Percentiles rank a stretch among this genome's conserved stretches.
Evolutionary conservation across 1,284 basidiomycete species (phyloP).

Genomic region (Hemileia vastatrix): DNA sequence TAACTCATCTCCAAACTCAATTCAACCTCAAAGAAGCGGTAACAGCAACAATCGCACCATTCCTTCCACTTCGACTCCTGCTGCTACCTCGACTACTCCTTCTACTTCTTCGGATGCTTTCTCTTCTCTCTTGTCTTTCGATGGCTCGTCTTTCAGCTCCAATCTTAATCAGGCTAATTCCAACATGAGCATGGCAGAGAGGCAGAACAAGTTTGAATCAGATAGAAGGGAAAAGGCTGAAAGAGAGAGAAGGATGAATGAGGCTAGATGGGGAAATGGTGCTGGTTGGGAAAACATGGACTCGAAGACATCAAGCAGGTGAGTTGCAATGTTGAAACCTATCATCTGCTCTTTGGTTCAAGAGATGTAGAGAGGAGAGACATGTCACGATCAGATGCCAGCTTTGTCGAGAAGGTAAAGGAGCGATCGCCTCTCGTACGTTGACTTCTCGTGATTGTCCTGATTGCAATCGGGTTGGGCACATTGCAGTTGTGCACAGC

Average conservation of each 20-base stretch:
- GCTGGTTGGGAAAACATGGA: no score
- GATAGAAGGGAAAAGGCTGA: background rate
- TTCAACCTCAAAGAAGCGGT: background rate
- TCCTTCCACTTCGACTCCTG: constrained; percentile 13
- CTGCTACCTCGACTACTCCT: background rate
- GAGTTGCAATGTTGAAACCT: background rate
- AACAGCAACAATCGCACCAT: constrained; percentile 22
- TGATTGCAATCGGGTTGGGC: no score
- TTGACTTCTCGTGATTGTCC: no score
- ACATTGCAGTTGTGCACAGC: no score
- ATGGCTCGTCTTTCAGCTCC: background rate
- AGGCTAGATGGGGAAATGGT: no score
- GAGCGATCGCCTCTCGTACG: no score
- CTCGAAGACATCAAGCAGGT: no score
- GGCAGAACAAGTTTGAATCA: background rate
- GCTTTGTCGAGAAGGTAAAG: no score
- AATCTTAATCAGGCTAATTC: background rate
- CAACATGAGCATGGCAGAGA: background rate
- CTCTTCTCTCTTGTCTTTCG: background rate
- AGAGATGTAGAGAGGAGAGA: no score
- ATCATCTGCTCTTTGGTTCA: no score
- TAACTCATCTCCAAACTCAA: background rate
- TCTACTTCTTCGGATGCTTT: background rate
- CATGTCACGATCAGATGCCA: no score
- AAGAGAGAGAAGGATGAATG: background rate